These are phyloP conservation scores for Calendula officinalis DNA, from an alignment of 129 eudicot genomes.

Conservation along the genomic window DNA sequence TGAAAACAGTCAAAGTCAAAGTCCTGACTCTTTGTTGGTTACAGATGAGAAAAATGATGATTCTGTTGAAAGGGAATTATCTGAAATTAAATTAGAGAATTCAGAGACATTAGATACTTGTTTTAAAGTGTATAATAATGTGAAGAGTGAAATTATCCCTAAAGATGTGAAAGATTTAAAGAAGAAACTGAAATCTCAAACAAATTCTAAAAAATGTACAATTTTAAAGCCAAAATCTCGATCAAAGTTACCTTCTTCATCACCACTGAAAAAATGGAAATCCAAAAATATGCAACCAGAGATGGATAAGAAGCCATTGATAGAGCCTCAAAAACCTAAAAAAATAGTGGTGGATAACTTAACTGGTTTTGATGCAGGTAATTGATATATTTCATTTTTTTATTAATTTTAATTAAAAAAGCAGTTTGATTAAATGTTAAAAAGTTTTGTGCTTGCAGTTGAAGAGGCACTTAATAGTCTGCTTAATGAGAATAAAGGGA, in stretches of 20 bases:
- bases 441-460: slow-evolving; percentile 48
- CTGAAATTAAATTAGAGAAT: slow-evolving; percentile 36
- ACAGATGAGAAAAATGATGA: slow-evolving; percentile 26
- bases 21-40: slow-evolving; percentile 26
- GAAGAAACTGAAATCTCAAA: slow-evolving; percentile 41
- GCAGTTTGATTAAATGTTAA: slow-evolving; percentile 7
- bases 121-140: slow-evolving; percentile 22
- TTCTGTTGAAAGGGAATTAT: slow-evolving; percentile 24
- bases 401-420: not conserved
- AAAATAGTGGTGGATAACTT: slow-evolving; percentile 40
- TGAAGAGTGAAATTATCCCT: slow-evolving; percentile 21
- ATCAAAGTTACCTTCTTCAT: slow-evolving; percentile 38
- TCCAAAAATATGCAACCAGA: slow-evolving; percentile 34
- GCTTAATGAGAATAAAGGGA: slow-evolving; percentile 78
- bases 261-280: slow-evolving; percentile 57
- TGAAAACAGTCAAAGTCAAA: slow-evolving; percentile 13
- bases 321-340: slow-evolving; percentile 42
- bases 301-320: slow-evolving; percentile 36
- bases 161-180: slow-evolving; percentile 15
- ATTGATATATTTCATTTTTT: not conserved
- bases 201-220: slow-evolving; percentile 26
- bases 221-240: slow-evolving; percentile 36
- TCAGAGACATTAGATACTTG: slow-evolving; percentile 22
- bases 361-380: slow-evolving; percentile 82
- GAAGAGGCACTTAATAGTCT: slow-evolving; percentile 84